Evolutionary conservation across 2,329 filamentous ascomycete species (phyloP), one percentile per base, ranked within the genome.

Genomic region (Chaetomium olivaceum): DNA sequence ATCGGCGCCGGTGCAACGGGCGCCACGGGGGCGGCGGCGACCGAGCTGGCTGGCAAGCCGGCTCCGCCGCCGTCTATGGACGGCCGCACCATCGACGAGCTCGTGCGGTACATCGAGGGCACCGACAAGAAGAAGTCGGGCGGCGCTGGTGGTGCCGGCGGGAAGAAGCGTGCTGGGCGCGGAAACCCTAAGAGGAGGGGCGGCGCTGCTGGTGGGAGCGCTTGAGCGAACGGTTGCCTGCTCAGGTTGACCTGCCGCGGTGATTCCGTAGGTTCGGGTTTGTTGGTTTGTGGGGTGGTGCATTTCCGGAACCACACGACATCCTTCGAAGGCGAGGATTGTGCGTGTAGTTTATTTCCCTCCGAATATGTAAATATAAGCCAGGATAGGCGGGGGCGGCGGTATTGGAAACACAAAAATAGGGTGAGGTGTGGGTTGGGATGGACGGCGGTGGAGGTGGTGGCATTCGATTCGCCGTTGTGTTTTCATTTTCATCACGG

Each of bases 91-190:
- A 93, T 99, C 69, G 93, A 98, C 72, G 94, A 99, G 77, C 81
- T 99, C 50, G 83, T 99, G 76, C 92, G 91, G 78, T 98, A 94
- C 78, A 98, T 99, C 71, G 95, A 98, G 78, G 94, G 93, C 52
- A 82, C 78, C 19, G 85, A 87, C 62, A 79, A 82, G 67, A 79
- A 80, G 73, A 68, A 66, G 65, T 64, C 58, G 61, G 23, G 29
- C 21, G 31, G 55, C 19, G 57, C 57, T 14, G 61, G 39, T 8
- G 56, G 58, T 25, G 62, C 63, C 16, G 55, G 51, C 12, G 60
- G 57, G 16, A 69, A 68, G 65, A 69, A 69, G 58, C 58, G 63
- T 19, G 25, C 66, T 19, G 69, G 66, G 2, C 50, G 65, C 7
- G 55, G 65, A 16, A 71, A 71, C 62, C 69, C 69, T 2, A 71